phyloP scores from a whole-genome alignment of 1,284 basidiomycete species.

The Pyrrhoderma noxium region DNA sequence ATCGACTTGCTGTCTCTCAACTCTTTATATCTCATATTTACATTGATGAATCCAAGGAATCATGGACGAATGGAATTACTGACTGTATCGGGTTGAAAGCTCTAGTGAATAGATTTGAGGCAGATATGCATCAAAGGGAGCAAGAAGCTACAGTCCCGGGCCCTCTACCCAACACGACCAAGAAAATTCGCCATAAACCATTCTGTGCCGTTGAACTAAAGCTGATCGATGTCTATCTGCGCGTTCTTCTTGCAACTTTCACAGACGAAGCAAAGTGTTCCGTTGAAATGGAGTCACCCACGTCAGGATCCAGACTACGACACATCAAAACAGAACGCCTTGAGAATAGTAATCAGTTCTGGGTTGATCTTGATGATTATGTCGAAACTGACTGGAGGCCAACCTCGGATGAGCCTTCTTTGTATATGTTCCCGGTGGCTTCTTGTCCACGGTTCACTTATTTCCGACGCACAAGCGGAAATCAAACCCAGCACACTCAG shows the following conservation, averaged over 20 bases:
- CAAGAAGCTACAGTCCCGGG: slow-evolving; percentile 64
- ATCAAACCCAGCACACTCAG: slow-evolving; percentile 36
- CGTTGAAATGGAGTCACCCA: slow-evolving; percentile 37
- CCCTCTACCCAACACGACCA: slow-evolving; percentile 39
- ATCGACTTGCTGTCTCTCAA: slow-evolving; percentile 72
- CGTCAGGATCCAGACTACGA: too few relatives aligned
- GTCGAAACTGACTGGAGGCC: slow-evolving; percentile 72
- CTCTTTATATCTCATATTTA: slow-evolving; percentile 88
- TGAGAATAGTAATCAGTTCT: slow-evolving; percentile 38
- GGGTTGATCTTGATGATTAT: slow-evolving; percentile 83
- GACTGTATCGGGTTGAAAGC: slow-evolving; percentile 83
- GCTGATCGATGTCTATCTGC: slow-evolving; percentile 71
- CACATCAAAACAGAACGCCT: slow-evolving; percentile 16
- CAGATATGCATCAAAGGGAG: slow-evolving; percentile 90
- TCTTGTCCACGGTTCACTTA: slow-evolving; percentile 82
- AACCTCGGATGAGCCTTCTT: slow-evolving; percentile 42
- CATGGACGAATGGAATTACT: slow-evolving; percentile 76
- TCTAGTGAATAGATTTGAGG: slow-evolving; percentile 73
- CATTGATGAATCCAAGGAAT: slow-evolving; percentile 65
- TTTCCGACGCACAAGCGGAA: slow-evolving; percentile 49
- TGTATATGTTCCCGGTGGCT: slow-evolving; percentile 69
- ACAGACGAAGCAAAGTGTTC: slow-evolving; percentile 57
- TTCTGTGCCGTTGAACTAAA: slow-evolving; percentile 92
- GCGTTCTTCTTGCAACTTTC: slow-evolving; percentile 76
- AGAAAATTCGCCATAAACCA: slow-evolving; percentile 70